phyloP scores from a whole-genome alignment of 441 rosid genomes.

The Syzygium malaccense region DNA sequence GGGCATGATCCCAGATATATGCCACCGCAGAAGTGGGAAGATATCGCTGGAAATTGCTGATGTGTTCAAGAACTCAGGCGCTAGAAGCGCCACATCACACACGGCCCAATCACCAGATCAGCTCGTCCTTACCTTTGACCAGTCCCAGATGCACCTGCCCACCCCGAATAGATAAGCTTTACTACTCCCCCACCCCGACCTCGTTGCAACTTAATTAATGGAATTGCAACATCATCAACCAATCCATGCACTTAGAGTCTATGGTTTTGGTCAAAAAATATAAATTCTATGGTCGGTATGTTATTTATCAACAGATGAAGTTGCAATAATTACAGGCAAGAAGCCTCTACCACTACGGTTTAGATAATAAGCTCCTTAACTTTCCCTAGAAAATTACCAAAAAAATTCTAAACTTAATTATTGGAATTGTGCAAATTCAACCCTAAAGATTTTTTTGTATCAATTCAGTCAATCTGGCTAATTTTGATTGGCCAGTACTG shows the following conservation, averaged over 20 bases:
- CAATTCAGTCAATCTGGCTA: rapidly evolving
- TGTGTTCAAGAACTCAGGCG: background rate
- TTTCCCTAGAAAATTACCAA: too few relatives aligned
- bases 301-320: background rate
- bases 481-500: too few relatives aligned
- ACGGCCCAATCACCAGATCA: background rate
- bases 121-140: conserved; percentile 16
- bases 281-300: background rate
- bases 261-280: background rate
- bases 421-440: too few relatives aligned
- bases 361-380: background rate
- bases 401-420: too few relatives aligned
- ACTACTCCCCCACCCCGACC: background rate
- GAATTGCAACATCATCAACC: background rate
- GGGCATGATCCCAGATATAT: background rate
- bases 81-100: background rate
- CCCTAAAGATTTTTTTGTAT: too few relatives aligned
- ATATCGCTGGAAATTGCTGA: background rate
- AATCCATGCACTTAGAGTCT: background rate
- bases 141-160: conserved; percentile 12
- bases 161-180: background rate
- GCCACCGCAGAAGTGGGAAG: background rate
- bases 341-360: background rate
- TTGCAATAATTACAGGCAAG: background rate
- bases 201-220: background rate